These are phyloP conservation scores for Microascus cirrosus DNA, from an alignment of 2,329 filamentous ascomycete genomes.

Conservation along the genomic window DNA sequence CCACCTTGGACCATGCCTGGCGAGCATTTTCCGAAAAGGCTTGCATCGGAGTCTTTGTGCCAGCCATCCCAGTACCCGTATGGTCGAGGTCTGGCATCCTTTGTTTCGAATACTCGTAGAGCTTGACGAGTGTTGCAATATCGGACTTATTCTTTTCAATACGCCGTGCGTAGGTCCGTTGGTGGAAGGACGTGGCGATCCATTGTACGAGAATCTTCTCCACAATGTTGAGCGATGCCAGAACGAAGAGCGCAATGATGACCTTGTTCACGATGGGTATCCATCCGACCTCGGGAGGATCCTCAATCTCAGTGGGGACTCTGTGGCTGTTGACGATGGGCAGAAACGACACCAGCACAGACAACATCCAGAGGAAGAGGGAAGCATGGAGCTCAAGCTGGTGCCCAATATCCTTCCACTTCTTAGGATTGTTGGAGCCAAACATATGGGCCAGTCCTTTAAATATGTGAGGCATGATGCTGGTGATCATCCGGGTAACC, in stretches of 20 bases:
- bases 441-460: conserved; percentile 55
- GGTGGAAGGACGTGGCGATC: conserved; percentile 87
- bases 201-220: conserved; percentile 94
- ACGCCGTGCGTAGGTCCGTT: conserved; percentile 78
- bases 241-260: conserved; percentile 73
- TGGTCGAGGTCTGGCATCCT: conserved; percentile 45
- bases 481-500: conserved; percentile 51
- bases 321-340: conserved; percentile 62
- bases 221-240: conserved; percentile 67
- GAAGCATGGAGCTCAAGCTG: conserved; percentile 78
- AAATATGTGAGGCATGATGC: conserved; percentile 35
- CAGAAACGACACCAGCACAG: conserved; percentile 73
- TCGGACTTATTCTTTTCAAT: conserved; percentile 92
- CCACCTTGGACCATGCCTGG: conserved; percentile 66
- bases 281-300: conserved; percentile 44
- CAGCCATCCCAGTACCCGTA: conserved; percentile 32
- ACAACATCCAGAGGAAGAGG: conserved; percentile 86
- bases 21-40: conserved; percentile 65
- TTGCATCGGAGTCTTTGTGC: conserved; percentile 62
- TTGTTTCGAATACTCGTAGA: conserved; percentile 65
- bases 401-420: conserved; percentile 83
- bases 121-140: conserved; percentile 47
- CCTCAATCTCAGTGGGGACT: conserved; percentile 15
- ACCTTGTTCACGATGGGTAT: conserved; percentile 74
- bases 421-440: conserved; percentile 76